phyloP scores from a whole-genome alignment of 2,329 filamentous ascomycete species.

The Pleochaeta shiraiana region DNA sequence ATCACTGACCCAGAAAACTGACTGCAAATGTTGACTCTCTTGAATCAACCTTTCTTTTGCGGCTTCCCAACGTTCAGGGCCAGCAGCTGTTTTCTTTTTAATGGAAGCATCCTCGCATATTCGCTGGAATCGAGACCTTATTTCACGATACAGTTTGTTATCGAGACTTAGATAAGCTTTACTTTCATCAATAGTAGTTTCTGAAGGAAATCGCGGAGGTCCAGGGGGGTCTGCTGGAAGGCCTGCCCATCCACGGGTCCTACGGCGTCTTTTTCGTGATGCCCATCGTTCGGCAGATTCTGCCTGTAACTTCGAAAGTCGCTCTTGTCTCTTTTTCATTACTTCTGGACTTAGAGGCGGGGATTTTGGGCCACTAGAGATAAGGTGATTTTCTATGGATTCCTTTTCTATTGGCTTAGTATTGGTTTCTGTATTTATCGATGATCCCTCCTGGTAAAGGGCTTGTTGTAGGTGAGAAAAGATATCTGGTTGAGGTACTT shows the following conservation, averaged over 20 bases:
- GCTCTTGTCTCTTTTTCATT: slow-evolving; percentile 29
- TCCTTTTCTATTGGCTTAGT: slow-evolving; percentile 14
- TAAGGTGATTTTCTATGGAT: slow-evolving; percentile 9
- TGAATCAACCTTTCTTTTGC: slow-evolving; percentile 45
- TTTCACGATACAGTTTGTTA: slow-evolving; percentile 35
- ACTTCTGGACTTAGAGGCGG: slow-evolving; percentile 24
- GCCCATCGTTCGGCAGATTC: slow-evolving; percentile 41
- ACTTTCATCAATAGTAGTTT: slow-evolving; percentile 62
- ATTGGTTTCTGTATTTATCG: slow-evolving; percentile 13
- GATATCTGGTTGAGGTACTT: slow-evolving; percentile 17
- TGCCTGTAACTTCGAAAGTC: slow-evolving; percentile 30
- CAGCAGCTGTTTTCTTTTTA: slow-evolving; percentile 54
- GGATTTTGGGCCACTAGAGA: slow-evolving; percentile 12
- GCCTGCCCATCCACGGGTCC: slow-evolving; percentile 45
- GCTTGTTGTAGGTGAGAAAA: slow-evolving; percentile 18
- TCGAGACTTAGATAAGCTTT: slow-evolving; percentile 46
- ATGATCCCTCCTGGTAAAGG: slow-evolving; percentile 16
- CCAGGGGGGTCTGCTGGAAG: slow-evolving; percentile 44
- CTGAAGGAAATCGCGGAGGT: slow-evolving; percentile 55
- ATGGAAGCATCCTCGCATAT: slow-evolving; percentile 48
- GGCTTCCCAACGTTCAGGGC: slow-evolving; percentile 50
- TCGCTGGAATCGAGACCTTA: slow-evolving; percentile 43
- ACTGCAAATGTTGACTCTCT: slow-evolving; percentile 39
- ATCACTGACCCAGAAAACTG: slow-evolving; percentile 35
- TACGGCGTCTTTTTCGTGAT: slow-evolving; percentile 41